Evolutionary conservation across 208 protist species (phyloP).

Genomic region (Leishmania major): DNA sequence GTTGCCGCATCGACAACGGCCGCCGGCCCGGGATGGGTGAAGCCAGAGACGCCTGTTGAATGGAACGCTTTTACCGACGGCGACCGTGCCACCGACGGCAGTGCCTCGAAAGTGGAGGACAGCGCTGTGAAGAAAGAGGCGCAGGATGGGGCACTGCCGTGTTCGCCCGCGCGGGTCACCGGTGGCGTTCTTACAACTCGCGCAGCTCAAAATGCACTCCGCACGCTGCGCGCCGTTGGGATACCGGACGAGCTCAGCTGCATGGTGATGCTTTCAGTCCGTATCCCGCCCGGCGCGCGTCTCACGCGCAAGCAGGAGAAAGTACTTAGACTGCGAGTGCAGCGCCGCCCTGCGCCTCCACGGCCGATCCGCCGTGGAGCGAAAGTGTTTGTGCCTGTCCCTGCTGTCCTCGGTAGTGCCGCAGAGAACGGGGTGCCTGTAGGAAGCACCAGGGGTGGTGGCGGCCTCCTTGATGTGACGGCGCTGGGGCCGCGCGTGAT

Average conservation of each 20-base stretch:
- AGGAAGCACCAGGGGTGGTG: constrained; percentile 8
- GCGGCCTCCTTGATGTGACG: constrained; percentile 23
- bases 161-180: not conserved
- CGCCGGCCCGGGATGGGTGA: not conserved
- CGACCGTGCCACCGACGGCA: not conserved
- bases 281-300: constrained; percentile 2
- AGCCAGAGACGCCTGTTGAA: not conserved
- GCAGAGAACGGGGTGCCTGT: not conserved
- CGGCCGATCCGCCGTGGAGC: constrained; percentile 67
- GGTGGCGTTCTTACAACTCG: constrained; percentile 3
- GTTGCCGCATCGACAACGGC: not conserved
- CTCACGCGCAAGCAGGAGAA: constrained; percentile 30
- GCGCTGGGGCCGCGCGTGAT: constrained; percentile 22
- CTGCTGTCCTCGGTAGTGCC: constrained; percentile 3
- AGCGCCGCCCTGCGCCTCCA: constrained; percentile 44
- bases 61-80: not conserved
- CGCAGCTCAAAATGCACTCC: constrained; percentile 13
- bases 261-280: constrained; percentile 30
- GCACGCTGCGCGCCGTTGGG: constrained; percentile 31
- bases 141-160: not conserved
- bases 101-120: not conserved
- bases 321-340: constrained; percentile 47
- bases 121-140: not conserved
- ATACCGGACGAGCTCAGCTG: constrained; percentile 44
- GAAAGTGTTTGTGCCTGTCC: constrained; percentile 51